Evolutionary conservation across 192 early-diverging fungal species (phyloP).

Genomic region (Backusella circina): DNA sequence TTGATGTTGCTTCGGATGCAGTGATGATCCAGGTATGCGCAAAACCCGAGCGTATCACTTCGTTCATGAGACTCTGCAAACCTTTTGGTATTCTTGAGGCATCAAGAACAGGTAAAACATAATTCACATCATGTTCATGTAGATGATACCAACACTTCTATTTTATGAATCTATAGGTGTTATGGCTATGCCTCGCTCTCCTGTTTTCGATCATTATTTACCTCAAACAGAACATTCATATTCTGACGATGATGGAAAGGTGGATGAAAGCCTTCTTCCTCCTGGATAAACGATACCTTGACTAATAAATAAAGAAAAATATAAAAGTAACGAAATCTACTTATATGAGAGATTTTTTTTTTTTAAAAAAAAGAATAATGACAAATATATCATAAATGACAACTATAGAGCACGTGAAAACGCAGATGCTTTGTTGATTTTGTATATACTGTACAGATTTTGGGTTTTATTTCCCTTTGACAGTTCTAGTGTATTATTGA

Average conservation of each 20-base stretch:
- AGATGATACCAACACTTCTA: not conserved
- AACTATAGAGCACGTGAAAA: no score
- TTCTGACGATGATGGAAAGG: constrained; percentile 51
- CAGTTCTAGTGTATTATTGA: no score
- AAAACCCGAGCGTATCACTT: constrained; percentile 82
- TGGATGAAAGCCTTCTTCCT: constrained; percentile 88
- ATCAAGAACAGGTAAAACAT: constrained; percentile 70
- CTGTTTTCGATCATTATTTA: constrained; percentile 69
- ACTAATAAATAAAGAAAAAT: not conserved
- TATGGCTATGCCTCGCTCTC: constrained; percentile 95
- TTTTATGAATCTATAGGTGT: constrained; percentile 45
- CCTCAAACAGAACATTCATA: constrained; percentile 55
- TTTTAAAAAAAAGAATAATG: no score
- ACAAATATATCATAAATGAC: no score
- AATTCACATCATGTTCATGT: not conserved
- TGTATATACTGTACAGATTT: no score
- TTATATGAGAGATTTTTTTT: no score
- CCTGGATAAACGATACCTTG: constrained; percentile 62
- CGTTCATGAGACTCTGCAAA: constrained; percentile 88
- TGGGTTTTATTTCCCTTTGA: no score
- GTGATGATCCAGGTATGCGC: constrained; percentile 83
- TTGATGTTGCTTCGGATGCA: constrained; percentile 84
- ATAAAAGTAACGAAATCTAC: not conserved
- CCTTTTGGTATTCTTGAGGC: constrained; percentile 96
- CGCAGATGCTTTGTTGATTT: no score